These are phyloP conservation scores for Xerocomellus amylosporus DNA, from an alignment of 768 basidiomycete species.

Conservation along the genomic window DNA sequence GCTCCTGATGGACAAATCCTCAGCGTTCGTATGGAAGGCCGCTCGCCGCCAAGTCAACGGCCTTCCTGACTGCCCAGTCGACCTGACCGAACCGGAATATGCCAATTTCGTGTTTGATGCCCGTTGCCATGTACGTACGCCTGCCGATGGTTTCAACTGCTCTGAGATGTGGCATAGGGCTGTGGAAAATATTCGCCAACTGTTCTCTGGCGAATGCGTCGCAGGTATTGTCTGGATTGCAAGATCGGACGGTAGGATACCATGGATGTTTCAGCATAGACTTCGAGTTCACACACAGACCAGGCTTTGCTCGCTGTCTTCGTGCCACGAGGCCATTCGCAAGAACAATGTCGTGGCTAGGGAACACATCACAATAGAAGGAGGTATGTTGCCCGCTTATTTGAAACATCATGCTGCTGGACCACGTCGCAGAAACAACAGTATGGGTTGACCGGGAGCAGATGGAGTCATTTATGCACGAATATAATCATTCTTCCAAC, in stretches of 20 bases:
- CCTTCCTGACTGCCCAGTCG: background rate
- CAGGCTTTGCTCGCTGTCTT: background rate
- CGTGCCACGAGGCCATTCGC: background rate
- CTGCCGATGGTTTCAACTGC: background rate
- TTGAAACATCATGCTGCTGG: background rate
- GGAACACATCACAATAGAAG: background rate
- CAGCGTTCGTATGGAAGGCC: background rate
- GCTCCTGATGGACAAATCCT: background rate
- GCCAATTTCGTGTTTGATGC: background rate
- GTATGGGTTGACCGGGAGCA: background rate
- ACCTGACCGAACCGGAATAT: constrained; percentile 1
- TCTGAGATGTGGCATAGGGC: background rate
- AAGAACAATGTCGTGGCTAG: background rate
- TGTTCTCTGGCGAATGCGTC: background rate
- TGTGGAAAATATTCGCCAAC: background rate
- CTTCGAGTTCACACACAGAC: background rate
- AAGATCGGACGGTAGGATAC: background rate
- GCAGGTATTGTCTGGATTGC: background rate
- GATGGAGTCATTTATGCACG: background rate
- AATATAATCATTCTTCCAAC: background rate
- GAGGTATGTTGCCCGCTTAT: background rate
- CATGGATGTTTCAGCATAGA: background rate
- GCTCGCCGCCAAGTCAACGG: background rate
- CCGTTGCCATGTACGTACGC: background rate
- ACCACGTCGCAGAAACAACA: background rate